Conservation (phyloP, 352 stramenopile genomes). For the Globisporangium megalacanthum region DNA sequence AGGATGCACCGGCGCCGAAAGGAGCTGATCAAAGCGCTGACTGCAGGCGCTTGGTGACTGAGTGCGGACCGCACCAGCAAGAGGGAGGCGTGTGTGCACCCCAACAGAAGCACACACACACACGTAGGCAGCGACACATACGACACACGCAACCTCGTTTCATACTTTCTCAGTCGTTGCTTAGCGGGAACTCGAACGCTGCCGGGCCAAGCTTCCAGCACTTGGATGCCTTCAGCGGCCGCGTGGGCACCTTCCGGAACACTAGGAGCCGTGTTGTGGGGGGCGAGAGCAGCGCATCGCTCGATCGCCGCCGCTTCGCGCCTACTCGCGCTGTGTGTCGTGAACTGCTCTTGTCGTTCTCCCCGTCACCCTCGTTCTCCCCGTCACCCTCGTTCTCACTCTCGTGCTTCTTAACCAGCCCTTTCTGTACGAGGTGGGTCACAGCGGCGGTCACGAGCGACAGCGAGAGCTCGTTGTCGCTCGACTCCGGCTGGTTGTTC, state of each 20-base stretch:
- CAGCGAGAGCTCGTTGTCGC: slow-evolving; percentile 24
- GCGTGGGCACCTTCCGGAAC: slow-evolving; percentile 64
- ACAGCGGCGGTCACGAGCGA: slow-evolving; percentile 53
- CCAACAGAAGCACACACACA: too few species aligned
- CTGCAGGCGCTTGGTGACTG: slow-evolving; percentile 18
- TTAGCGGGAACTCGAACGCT: slow-evolving; percentile 24
- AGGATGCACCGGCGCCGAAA: slow-evolving; percentile 33
- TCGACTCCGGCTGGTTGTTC: slow-evolving; percentile 12
- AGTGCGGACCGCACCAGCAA: background rate
- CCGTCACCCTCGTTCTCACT: slow-evolving; percentile 8
- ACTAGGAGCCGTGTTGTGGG: slow-evolving; percentile 2
- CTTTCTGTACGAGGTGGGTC: slow-evolving; percentile 39
- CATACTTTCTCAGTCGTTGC: slow-evolving; percentile 19
- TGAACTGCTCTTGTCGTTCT: slow-evolving; percentile 3
- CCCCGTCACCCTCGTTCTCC: slow-evolving; percentile 8
- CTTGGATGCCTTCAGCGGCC: slow-evolving; percentile 69
- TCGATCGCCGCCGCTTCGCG: slow-evolving; percentile 22
- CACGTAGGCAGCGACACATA: too few species aligned
- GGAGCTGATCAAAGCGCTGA: slow-evolving; percentile 44
- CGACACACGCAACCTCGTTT: background rate
- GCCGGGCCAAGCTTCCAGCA: slow-evolving; percentile 49
- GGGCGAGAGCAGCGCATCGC: background rate
- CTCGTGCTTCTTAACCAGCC: slow-evolving; percentile 44
- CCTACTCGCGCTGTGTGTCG: background rate
- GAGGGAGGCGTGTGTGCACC: background rate